Base-by-base conservation (phyloP, 1,139 yeast genomes). In the Debaryomycetaceae sp. region DNA sequence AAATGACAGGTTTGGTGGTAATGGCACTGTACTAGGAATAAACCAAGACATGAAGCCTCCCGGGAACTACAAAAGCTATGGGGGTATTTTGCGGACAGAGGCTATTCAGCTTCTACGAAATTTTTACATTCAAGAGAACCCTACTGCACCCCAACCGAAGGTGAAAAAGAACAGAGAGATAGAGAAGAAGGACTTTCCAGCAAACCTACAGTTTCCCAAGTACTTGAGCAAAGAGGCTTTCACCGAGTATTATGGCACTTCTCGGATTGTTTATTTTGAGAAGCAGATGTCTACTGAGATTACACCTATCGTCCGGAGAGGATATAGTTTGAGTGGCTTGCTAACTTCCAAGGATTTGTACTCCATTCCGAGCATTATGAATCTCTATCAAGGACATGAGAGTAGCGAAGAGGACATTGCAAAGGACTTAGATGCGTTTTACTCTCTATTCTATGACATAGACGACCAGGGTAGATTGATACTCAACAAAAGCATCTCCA, bases 1-100 rank as follows among this genome's bases (percentile, higher is more conserved):
- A 0, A 93, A 93, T 60, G 98, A 93, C 52, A 68, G 99, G 42
- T 93, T 93, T 68, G 99, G 99, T 0, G 99, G 99, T 0, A 90
- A 91, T 60, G 98, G 99, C 1, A 84, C 96, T 1, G 95, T 93
- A 2, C 64, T 89, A 23, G 63, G 72, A 13, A 74, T 89, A 1
- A 81, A 89, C 54, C 64, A 64, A 4, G 90, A 84, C 49, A 66
- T 71, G 13, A 45, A 56, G 27, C 42, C 52, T 5, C 63, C 69
- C 42, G 61, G 66, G 14, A 62, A 71, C 3, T 87, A 86, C 58
- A 55, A 59, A 1, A 80, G 87, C 8, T 77, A 77, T 44, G 97
- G 97, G 0, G 98, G 97, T 0, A 69, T 93, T 6, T 69, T 82
- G 54, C 67, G 96, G 43, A 81, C 81, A 42, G 97, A 91, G 55